Conservation (phyloP, 2,329 filamentous ascomycete species). For the Epichloe aotearoae region DNA sequence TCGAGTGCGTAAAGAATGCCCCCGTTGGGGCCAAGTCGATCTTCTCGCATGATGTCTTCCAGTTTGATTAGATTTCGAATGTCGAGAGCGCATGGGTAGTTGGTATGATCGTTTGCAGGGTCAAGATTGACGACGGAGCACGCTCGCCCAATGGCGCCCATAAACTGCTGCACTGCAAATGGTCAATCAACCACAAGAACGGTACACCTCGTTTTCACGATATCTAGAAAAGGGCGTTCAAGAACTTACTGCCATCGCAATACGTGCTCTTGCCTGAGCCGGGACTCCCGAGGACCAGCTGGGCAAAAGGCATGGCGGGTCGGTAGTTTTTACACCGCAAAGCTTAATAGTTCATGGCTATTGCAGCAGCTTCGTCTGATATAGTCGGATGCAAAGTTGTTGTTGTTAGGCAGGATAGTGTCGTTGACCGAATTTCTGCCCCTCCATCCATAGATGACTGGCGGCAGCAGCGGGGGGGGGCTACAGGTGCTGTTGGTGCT, state of each 20-base stretch:
- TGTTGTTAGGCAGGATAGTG: not conserved
- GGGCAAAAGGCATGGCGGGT: slow-evolving; percentile 45
- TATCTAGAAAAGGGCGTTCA: not conserved
- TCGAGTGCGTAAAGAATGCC: slow-evolving; percentile 88
- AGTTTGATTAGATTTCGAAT: slow-evolving; percentile 80
- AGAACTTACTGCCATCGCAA: slow-evolving; percentile 77
- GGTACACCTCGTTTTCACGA: not conserved
- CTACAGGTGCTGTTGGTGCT: no score
- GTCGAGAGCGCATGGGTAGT: slow-evolving; percentile 80
- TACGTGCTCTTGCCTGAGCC: slow-evolving; percentile 95
- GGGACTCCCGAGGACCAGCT: slow-evolving; percentile 86
- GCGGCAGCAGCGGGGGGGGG: no score
- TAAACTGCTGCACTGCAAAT: slow-evolving; percentile 76
- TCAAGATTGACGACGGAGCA: slow-evolving; percentile 95
- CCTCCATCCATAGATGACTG: not conserved
- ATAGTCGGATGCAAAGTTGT: not conserved
- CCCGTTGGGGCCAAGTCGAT: slow-evolving; percentile 83
- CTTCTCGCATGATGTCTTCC: slow-evolving; percentile 89
- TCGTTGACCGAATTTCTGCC: slow-evolving; percentile 1
- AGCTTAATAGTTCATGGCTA: not conserved
- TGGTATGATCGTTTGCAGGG: slow-evolving; percentile 87
- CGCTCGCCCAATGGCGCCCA: slow-evolving; percentile 86
- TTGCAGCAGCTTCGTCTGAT: not conserved
- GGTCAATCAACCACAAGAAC: not conserved
- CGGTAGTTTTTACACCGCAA: not conserved